Evolutionary conservation across 176 grass and related monocot genomes (phyloP), one percentile per base, ranked within the genome.

Genomic region (Aegilops umbellulata): DNA sequence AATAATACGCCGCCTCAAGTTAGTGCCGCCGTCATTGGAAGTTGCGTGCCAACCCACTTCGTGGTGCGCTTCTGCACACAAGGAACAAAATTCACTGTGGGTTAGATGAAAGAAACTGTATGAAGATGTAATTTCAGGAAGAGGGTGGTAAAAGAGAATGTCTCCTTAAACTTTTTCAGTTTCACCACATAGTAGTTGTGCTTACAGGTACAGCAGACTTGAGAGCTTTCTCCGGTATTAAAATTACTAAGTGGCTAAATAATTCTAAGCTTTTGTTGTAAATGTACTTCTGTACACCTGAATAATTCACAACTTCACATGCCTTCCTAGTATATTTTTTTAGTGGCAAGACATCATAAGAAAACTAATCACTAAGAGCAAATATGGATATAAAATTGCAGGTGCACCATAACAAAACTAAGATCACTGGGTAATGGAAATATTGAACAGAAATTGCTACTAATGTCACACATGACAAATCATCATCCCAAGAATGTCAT

Each of bases 21-120:
- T 88, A 87, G 83, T 79, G 60, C 74, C 31, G 26, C 83, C 27
- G 67, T 95, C 79, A 94, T 91, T 90, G 90, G 83, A 91, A 86
- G 89, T 81, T 99, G 84, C 94, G 97, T 38, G 87, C 87, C 35
- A 86, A 90, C 73, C 92, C 90, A 88, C 88, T 93, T 88, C 88
- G 89, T n/a, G 92, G 61, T 27, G 80, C 65, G 20, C 58, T 94
- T 91, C 94, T 96, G 94, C 78, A 88, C 53, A 76, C 24, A 89
- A 60, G 13, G 35, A 85, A 34, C 16, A 81, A 13, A 77, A 82
- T 63, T 34, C 8, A 85, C 22, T n/a, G 4, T 61, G 34, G 76
- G 19, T 87, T 26, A 57, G 55, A 84, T n/a, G 30, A 34, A 77
- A 30, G 7, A 15, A 58, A 36, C 47, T 13, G 15, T 13, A 27